phyloP scores from a whole-genome alignment of 768 basidiomycete species.

The Gautieria morchelliformis region DNA sequence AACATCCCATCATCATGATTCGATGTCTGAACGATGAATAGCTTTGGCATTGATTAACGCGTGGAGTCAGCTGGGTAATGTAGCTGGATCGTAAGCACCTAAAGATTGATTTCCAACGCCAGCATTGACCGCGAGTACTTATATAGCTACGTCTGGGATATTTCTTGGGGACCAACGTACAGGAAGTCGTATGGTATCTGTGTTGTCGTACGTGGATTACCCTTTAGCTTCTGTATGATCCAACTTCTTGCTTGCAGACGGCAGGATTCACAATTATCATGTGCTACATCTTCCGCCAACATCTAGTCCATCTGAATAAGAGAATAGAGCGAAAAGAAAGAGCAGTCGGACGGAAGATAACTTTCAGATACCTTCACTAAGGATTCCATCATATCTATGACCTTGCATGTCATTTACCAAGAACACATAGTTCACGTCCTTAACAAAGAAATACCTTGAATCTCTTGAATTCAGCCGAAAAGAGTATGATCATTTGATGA shows the following conservation, averaged over 20 bases:
- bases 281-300: constrained; percentile 16
- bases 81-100: constrained; percentile 28
- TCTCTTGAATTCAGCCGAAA: constrained; percentile 41
- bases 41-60: constrained; percentile 30
- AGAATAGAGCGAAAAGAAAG: constrained; percentile 6
- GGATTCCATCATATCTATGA: not conserved
- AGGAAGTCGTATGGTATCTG: constrained; percentile 27
- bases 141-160: constrained; percentile 13
- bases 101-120: not conserved
- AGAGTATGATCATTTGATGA: constrained; percentile 63
- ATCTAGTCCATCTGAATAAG: constrained; percentile 13
- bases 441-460: not conserved
- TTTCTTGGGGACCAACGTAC: constrained; percentile 20
- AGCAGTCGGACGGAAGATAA: not conserved
- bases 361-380: constrained; percentile 7
- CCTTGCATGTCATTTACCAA: not conserved
- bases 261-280: constrained; percentile 23
- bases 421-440: not conserved
- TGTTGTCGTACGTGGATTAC: constrained; percentile 16
- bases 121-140: not conserved
- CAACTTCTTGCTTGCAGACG: constrained; percentile 11
- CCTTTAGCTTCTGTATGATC: not conserved
- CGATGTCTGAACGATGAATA: not conserved
- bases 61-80: constrained; percentile 35
- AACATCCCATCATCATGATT: not conserved